phyloP scores from a whole-genome alignment of 768 basidiomycete species.

The Thelephora aurantiotincta region DNA sequence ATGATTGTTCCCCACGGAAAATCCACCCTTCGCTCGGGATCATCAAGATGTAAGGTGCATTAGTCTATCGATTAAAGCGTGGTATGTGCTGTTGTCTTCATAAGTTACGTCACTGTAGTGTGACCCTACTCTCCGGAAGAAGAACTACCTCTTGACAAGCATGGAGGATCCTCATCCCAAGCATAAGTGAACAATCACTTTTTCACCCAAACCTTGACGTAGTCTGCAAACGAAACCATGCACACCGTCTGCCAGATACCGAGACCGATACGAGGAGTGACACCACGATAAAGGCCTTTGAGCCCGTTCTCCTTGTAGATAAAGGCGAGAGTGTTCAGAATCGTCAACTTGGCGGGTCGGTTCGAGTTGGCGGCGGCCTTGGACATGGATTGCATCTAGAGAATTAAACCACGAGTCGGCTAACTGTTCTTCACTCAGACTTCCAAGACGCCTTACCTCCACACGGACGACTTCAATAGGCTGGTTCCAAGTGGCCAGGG shows the following conservation, averaged over 20 bases:
- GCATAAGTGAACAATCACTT: too few relatives aligned
- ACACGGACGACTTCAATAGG: conserved; percentile 96
- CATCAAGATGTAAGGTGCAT: not conserved
- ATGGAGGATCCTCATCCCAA: too few relatives aligned
- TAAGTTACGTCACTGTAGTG: too few relatives aligned
- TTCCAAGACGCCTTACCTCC: conserved; percentile 39
- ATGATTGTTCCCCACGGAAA: too few relatives aligned
- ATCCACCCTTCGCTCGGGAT: too few relatives aligned
- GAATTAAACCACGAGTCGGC: not conserved
- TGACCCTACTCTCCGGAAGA: too few relatives aligned
- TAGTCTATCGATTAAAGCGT: not conserved
- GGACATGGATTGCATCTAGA: conserved; percentile 97
- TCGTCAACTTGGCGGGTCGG: conserved; percentile 85
- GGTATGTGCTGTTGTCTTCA: too few relatives aligned
- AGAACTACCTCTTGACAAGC: too few relatives aligned
- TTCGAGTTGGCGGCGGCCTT: conserved; percentile 58
- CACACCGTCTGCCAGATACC: conserved; percentile 97
- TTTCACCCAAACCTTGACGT: conserved; percentile 70
- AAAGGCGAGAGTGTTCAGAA: conserved; percentile 81
- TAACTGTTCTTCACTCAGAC: not conserved
- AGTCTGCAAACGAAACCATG: conserved; percentile 98
- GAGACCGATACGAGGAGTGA: conserved; percentile 90
- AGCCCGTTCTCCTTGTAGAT: conserved; percentile 96
- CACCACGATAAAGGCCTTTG: conserved; percentile 93
- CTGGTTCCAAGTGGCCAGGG: conserved; percentile 97